These are phyloP conservation scores for Bolboschoenoplectus hybrid DNA, from an alignment of 202 grass and related monocot genomes.

Conservation along the genomic window DNA sequence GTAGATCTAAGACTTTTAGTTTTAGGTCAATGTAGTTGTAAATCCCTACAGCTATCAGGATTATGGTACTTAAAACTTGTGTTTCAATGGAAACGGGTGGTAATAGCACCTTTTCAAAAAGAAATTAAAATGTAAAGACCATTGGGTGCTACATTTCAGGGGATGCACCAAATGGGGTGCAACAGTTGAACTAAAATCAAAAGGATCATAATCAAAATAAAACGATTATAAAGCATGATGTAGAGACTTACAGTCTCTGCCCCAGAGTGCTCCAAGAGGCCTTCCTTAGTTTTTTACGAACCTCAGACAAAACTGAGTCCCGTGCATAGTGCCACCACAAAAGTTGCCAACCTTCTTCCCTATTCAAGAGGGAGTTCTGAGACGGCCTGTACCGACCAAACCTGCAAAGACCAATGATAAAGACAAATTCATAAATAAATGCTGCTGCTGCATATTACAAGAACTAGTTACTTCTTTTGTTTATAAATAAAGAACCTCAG, in stretches of 20 bases:
- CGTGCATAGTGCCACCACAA: constrained; percentile 86
- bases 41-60: no score
- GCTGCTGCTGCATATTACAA: neutral
- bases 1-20: no score
- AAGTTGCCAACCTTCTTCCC: constrained; percentile 78
- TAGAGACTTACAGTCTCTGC: constrained; percentile 72
- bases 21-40: no score
- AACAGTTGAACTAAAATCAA: constrained; percentile 4
- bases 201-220: constrained; percentile 7
- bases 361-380: constrained; percentile 71
- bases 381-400: constrained; percentile 85
- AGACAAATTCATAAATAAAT: constrained; percentile 33
- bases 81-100: no score
- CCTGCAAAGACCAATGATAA: constrained; percentile 50
- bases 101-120: no score
- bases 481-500: constrained; percentile 15
- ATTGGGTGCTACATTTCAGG: neutral
- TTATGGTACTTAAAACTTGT: no score
- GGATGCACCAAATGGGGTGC: neutral
- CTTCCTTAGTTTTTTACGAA: constrained; percentile 71
- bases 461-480: neutral
- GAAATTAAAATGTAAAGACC: no score
- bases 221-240: neutral
- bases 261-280: constrained; percentile 76
- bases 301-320: constrained; percentile 70